Percentiles rank a stretch among this genome's conserved stretches.
Evolutionary conservation across 2,329 filamentous ascomycete genomes (phyloP).

Genomic region (Lasiodiplodia sp.): DNA sequence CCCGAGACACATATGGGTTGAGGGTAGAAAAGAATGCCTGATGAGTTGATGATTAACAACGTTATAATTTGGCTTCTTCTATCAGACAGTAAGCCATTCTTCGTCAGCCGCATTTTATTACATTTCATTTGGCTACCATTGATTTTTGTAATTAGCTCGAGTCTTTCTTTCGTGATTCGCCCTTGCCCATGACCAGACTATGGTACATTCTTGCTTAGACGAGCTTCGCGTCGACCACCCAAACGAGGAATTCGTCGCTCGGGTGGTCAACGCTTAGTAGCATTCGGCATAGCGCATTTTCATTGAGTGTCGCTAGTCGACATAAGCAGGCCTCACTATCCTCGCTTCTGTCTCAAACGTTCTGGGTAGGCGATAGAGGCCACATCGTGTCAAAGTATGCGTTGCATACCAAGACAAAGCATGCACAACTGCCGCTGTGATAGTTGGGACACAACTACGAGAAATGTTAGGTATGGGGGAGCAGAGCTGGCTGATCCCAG

Average conservation of each 20-base stretch:
- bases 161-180: neutral
- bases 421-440: too few relatives aligned
- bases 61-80: neutral
- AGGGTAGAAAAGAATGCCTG: neutral
- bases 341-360: neutral
- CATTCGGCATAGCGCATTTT: neutral
- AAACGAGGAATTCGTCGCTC: conserved; percentile 1
- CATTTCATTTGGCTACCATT: neutral
- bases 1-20: too few relatives aligned
- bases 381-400: conserved; percentile 4
- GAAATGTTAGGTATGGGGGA: neutral
- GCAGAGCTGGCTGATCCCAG: neutral
- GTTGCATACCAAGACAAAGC: neutral
- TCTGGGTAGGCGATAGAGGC: conserved; percentile 2
- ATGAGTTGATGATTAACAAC: neutral
- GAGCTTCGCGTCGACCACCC: neutral
- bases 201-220: neutral
- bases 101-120: neutral
- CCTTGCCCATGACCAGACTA: neutral
- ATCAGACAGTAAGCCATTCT: neutral
- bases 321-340: neutral
- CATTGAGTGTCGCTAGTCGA: neutral
- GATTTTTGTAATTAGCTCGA: neutral
- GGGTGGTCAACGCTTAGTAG: neutral
- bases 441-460: neutral